Evolutionary conservation across 2,329 filamentous ascomycete species (phyloP).

Genomic region (Diplodia scrobiculata): DNA sequence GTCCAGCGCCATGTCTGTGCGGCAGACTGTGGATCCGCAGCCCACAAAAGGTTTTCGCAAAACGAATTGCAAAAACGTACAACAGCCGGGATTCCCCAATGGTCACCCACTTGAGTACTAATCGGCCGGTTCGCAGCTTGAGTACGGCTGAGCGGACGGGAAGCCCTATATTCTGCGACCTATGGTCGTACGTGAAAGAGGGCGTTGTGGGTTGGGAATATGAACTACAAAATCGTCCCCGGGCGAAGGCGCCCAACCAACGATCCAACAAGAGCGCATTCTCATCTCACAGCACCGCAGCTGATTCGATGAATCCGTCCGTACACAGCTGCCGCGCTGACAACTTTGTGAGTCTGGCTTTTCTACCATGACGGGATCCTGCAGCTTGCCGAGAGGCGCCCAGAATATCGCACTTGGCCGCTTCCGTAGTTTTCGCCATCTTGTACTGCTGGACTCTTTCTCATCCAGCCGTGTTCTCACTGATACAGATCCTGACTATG

Average conservation of each 20-base stretch:
- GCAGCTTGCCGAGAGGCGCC: not conserved
- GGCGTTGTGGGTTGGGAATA: not conserved
- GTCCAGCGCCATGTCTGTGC: no score
- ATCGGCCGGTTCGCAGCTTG: no score
- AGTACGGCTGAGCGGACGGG: no score
- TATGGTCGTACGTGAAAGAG: not conserved
- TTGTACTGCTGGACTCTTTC: not conserved
- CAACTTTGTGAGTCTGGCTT: not conserved
- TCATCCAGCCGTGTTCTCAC: not conserved
- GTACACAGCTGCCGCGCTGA: not conserved
- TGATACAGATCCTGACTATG: not conserved
- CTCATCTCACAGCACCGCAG: not conserved
- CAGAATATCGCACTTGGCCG: not conserved
- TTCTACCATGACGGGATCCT: not conserved
- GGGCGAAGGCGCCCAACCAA: not conserved
- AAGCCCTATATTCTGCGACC: no score
- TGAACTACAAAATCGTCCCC: not conserved
- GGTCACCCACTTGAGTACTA: no score
- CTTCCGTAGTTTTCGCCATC: not conserved
- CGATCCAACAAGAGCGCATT: not conserved
- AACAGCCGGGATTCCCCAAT: no score
- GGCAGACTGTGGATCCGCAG: no score
- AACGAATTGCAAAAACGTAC: no score
- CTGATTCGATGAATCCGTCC: rapidly evolving
- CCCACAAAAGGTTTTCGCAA: no score